phyloP scores from a whole-genome alignment of 345 rosid species.

The Camelina laxa region DNA sequence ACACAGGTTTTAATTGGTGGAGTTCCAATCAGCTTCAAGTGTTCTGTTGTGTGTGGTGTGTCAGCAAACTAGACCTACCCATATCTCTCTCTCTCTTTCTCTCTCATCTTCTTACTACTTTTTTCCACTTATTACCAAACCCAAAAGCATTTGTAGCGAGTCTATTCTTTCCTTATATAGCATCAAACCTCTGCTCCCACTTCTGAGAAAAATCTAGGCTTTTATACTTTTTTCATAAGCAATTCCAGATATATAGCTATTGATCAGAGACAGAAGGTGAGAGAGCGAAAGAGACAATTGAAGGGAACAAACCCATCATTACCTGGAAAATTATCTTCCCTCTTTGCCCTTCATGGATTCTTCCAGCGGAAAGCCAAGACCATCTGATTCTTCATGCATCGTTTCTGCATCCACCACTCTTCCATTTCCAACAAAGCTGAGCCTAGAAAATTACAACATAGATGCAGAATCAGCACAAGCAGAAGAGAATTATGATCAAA shows the following conservation, averaged over 20 bases:
- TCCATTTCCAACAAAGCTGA: slow-evolving; percentile 22
- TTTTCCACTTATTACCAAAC: slow-evolving; percentile 26
- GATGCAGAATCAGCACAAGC: slow-evolving; percentile 30
- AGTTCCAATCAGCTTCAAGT: slow-evolving; percentile 47
- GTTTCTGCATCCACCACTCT: slow-evolving; percentile 44
- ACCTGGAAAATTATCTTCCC: slow-evolving; percentile 18
- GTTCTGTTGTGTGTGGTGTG: slow-evolving; percentile 41
- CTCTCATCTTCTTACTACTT: slow-evolving; percentile 38
- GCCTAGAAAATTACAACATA: slow-evolving; percentile 34
- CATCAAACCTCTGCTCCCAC: slow-evolving; percentile 41
- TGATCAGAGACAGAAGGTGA: slow-evolving; percentile 12
- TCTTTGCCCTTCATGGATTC: slow-evolving; percentile 48
- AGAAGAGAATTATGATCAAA: slow-evolving; percentile 34
- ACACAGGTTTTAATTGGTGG: slow-evolving; percentile 44
- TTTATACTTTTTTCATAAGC: slow-evolving; percentile 10
- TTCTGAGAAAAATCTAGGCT: slow-evolving; percentile 17
- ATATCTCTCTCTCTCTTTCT: slow-evolving; percentile 13
- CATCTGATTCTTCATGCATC: slow-evolving; percentile 44
- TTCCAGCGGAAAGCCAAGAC: slow-evolving; percentile 37
- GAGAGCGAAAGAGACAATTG: slow-evolving; percentile 23
- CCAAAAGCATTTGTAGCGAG: slow-evolving; percentile 25
- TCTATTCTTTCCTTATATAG: slow-evolving; percentile 48
- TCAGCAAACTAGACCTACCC: slow-evolving; percentile 43
- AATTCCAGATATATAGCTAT: slow-evolving; percentile 3
- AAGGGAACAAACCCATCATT: slow-evolving; percentile 24